Conservation (phyloP, 495 filamentous ascomycete genomes). For the Halenospora varia region DNA sequence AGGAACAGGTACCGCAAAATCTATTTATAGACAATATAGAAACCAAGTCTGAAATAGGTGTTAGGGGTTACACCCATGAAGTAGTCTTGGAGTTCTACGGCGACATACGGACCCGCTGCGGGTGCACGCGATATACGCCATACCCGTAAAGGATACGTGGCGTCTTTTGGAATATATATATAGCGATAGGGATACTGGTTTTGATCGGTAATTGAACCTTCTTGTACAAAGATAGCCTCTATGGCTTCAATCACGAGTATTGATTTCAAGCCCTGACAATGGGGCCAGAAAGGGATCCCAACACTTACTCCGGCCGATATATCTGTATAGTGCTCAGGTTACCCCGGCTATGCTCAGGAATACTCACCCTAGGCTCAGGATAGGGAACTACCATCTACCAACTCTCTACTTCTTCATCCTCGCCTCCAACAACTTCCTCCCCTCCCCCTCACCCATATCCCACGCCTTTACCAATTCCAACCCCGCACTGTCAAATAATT, state of each 20-base stretch:
- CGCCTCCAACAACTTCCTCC: background rate
- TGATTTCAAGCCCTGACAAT: slow-evolving; percentile 13
- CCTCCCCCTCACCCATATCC: slow-evolving; percentile 13
- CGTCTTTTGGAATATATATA: slow-evolving; percentile 22
- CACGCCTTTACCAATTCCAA: slow-evolving; percentile 35
- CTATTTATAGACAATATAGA: too few relatives aligned
- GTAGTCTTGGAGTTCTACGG: background rate
- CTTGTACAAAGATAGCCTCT: slow-evolving; percentile 13
- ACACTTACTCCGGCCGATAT: too few relatives aligned
- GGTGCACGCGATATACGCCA: background rate
- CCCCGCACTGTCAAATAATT: background rate
- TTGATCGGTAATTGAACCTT: slow-evolving; percentile 3
- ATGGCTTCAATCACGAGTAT: slow-evolving; percentile 11
- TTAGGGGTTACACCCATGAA: background rate
- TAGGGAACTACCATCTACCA: too few relatives aligned
- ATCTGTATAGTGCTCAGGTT: too few relatives aligned
- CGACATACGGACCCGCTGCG: background rate
- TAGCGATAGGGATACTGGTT: background rate
- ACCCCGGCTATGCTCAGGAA: too few relatives aligned
- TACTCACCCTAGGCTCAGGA: too few relatives aligned
- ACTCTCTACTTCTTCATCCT: background rate
- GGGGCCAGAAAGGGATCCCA: background rate
- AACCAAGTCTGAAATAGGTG: too few relatives aligned
- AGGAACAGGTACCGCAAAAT: too few relatives aligned
- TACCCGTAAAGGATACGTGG: too few relatives aligned